phyloP scores from a whole-genome alignment of 768 basidiomycete genomes.

The Tulasnella sp. region DNA sequence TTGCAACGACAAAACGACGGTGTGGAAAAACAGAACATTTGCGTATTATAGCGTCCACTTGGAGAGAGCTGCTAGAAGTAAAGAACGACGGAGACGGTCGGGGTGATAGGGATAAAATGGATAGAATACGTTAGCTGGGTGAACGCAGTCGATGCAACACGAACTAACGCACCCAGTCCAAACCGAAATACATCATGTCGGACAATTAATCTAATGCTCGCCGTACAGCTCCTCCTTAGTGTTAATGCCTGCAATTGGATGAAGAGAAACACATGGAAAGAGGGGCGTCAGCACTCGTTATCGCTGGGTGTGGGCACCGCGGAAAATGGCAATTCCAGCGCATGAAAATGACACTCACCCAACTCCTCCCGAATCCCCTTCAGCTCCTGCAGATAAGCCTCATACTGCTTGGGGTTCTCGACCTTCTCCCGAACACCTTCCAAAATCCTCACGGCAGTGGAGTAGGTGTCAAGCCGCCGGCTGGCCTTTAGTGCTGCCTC shows the following conservation, averaged over 20 bases:
- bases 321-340: neutral
- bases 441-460: constrained; percentile 92
- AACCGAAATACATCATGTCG: neutral
- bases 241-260: constrained; percentile 48
- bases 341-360: constrained; percentile 51
- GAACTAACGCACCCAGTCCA: constrained; percentile 10
- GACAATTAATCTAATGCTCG: constrained; percentile 38
- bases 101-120: neutral
- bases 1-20: constrained; percentile 15
- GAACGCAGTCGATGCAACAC: neutral
- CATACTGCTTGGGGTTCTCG: constrained; percentile 93
- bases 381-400: constrained; percentile 88
- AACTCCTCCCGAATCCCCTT: constrained; percentile 86
- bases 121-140: neutral
- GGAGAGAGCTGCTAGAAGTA: neutral
- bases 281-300: neutral
- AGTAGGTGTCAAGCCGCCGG: constrained; percentile 91
- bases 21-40: neutral
- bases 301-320: neutral
- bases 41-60: no score
- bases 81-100: neutral
- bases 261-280: neutral
- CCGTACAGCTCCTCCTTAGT: constrained; percentile 64
- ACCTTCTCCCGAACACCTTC: constrained; percentile 97
- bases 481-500: constrained; percentile 86